phyloP scores from a whole-genome alignment of 1,139 yeast species.

The Spencermartinsiella ligniputridi region DNA sequence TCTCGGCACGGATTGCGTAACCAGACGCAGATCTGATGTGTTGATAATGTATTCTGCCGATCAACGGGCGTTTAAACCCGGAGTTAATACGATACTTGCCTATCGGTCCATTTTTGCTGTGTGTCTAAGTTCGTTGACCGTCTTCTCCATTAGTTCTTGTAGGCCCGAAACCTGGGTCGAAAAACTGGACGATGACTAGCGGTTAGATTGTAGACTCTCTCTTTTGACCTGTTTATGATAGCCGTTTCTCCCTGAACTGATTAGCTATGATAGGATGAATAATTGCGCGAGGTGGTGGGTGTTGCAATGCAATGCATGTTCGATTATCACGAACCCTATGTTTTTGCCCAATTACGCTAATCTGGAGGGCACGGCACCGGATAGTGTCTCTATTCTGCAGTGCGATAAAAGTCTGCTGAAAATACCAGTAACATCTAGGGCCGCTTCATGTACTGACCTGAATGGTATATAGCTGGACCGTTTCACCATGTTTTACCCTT shows the following conservation, averaged over 20 bases:
- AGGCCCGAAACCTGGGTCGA: not conserved
- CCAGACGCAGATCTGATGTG: not conserved
- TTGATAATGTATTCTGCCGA: not conserved
- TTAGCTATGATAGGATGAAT: not conserved
- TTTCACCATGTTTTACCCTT: not conserved
- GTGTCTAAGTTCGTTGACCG: not conserved
- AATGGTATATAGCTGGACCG: not conserved
- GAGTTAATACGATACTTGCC: not conserved
- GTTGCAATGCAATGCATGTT: not conserved
- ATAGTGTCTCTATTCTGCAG: too few species aligned
- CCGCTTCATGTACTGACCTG: not conserved
- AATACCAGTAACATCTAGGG: not conserved
- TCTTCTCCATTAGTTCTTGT: not conserved
- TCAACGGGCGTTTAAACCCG: not conserved
- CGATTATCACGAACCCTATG: not conserved
- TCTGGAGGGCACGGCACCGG: not conserved
- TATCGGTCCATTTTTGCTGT: not conserved
- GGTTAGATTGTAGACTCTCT: not conserved
- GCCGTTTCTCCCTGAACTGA: not conserved
- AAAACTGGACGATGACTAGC: not conserved
- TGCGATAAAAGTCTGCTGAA: not conserved
- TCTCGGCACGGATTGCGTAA: not conserved
- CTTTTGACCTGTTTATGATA: not conserved
- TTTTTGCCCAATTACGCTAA: too few species aligned
- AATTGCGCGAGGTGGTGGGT: not conserved